phyloP scores from a whole-genome alignment of 768 basidiomycete species.

The Tulasnella sp. region DNA sequence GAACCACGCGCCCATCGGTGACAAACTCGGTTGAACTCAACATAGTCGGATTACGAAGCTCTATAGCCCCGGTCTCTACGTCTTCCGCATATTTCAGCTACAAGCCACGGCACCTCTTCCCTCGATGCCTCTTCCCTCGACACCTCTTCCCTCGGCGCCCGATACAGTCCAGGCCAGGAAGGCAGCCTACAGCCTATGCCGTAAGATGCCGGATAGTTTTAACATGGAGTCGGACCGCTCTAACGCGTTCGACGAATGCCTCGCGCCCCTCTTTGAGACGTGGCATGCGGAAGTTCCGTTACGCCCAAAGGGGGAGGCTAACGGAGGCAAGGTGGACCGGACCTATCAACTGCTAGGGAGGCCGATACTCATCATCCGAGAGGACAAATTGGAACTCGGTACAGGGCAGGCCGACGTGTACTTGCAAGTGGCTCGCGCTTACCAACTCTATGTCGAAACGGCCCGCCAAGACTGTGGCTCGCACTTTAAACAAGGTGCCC shows the following conservation, averaged over 20 bases:
- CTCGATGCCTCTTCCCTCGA: no score
- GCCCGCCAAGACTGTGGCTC: background rate
- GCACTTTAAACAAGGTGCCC: background rate
- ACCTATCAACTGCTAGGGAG: background rate
- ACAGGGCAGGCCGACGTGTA: background rate
- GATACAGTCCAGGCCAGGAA: background rate
- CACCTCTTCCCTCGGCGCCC: no score
- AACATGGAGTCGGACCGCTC: background rate
- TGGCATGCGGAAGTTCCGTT: background rate
- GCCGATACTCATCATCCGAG: background rate
- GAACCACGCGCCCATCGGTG: no score
- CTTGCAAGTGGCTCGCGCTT: no score
- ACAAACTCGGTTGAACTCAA: no score
- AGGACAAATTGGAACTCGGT: conserved; percentile 10
- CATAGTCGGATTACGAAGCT: no score
- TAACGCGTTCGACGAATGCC: background rate
- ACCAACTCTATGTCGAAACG: background rate
- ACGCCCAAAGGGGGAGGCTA: background rate
- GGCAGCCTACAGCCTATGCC: conserved; percentile 3
- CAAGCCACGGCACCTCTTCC: conserved; percentile 3
- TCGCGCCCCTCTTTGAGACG: background rate
- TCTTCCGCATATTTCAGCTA: conserved; percentile 18
- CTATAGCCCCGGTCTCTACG: background rate
- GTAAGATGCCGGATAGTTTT: background rate
- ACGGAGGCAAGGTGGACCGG: background rate